phyloP scores from a whole-genome alignment of 768 basidiomycete species.

The Termitomyces sp. region DNA sequence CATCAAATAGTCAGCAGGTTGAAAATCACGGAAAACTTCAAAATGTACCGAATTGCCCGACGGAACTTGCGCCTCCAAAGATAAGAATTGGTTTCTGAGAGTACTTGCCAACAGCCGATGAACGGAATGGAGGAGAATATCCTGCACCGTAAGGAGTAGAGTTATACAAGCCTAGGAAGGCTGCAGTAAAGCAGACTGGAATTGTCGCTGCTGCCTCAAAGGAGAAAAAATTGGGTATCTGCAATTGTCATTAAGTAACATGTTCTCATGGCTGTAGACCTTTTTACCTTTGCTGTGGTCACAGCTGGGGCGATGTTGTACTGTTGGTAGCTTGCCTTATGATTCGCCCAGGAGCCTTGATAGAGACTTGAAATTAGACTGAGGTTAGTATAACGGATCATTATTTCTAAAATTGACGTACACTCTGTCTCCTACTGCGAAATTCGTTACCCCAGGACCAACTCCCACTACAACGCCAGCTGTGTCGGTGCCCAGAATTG shows the following conservation, averaged over 20 bases:
- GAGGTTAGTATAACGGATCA: slow-evolving; percentile 4
- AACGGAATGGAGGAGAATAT: slow-evolving; percentile 9
- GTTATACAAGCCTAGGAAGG: slow-evolving; percentile 26
- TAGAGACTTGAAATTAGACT: slow-evolving; percentile 19
- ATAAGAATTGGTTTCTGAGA: slow-evolving; percentile 13
- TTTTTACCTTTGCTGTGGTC: slow-evolving; percentile 26
- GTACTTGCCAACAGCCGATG: slow-evolving; percentile 10
- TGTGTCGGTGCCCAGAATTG: slow-evolving; percentile 29
- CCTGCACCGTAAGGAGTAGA: slow-evolving; percentile 9
- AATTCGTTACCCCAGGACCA: slow-evolving; percentile 27
- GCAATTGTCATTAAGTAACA: background rate
- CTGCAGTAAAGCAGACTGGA: slow-evolving; percentile 36
- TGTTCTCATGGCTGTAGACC: slow-evolving; percentile 1
- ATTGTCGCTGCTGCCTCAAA: slow-evolving; percentile 39
- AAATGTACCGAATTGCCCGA: slow-evolving; percentile 17
- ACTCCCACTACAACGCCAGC: slow-evolving; percentile 33
- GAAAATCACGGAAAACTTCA: background rate
- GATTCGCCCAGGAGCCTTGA: slow-evolving; percentile 29
- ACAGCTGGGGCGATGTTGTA: slow-evolving; percentile 23
- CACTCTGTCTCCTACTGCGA: slow-evolving; percentile 30
- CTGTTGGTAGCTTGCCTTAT: slow-evolving; percentile 32
- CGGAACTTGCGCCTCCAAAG: slow-evolving; percentile 17
- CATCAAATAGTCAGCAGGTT: slow-evolving; percentile 10
- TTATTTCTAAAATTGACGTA: slow-evolving; percentile 3
- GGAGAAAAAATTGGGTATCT: slow-evolving; percentile 35